Percentiles rank a stretch among this genome's conserved stretches.
Conservation (phyloP, 1,284 basidiomycete genomes). For the Moniliophthora roreri region DNA sequence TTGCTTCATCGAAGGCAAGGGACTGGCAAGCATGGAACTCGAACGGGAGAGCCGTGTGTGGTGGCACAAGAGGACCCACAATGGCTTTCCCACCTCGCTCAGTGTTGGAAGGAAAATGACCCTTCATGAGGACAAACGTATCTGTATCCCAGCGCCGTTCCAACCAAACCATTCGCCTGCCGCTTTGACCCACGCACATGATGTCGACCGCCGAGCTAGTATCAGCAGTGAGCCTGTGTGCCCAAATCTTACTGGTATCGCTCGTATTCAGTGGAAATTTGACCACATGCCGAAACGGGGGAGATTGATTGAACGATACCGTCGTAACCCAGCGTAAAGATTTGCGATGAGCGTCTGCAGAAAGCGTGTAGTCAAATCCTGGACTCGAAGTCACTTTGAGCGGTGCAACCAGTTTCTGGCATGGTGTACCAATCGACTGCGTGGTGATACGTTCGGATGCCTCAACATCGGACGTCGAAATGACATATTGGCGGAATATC, state of each 20-base stretch:
- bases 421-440: not conserved
- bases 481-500: not conserved
- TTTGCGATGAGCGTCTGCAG: not conserved
- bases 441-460: not conserved
- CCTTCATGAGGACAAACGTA: conserved; percentile 45
- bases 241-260: not conserved
- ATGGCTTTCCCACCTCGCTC: conserved; percentile 19
- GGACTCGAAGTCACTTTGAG: not conserved
- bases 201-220: conserved; percentile 37
- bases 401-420: not conserved
- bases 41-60: conserved; percentile 46
- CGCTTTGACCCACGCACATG: conserved; percentile 45
- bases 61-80: conserved; percentile 37
- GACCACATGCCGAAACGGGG: not conserved
- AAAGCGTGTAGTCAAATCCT: not conserved
- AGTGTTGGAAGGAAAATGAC: conserved; percentile 29
- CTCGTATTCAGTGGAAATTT: not conserved
- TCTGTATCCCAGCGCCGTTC: conserved; percentile 51
- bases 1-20: conserved; percentile 50
- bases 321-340: not conserved
- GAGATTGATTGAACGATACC: conserved; percentile 3
- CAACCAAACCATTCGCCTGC: conserved; percentile 50
- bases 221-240: conserved; percentile 23
- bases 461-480: not conserved
- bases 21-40: conserved; percentile 40